These are phyloP conservation scores for Paramarasmius palmivorus DNA, from an alignment of 1,284 basidiomycete species.

Conservation along the genomic window DNA sequence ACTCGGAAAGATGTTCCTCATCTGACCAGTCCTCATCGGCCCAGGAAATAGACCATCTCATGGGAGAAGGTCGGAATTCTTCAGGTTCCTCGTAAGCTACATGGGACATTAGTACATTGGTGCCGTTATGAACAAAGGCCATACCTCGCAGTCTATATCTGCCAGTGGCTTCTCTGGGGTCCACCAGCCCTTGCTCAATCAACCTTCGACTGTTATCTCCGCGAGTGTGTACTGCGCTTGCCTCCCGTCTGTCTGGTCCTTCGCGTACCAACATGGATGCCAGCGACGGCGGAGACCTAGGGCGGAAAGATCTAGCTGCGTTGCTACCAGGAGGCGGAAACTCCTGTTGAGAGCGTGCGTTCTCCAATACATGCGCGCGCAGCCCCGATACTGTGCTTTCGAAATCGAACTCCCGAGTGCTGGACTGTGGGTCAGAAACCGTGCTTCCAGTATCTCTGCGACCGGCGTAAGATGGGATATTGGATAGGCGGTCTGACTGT, in stretches of 20 bases:
- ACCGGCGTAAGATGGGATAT: neutral
- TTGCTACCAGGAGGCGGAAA: neutral
- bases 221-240: neutral
- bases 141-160: slow-evolving; percentile 11
- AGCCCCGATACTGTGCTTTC: neutral
- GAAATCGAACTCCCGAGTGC: neutral
- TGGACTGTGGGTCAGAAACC: neutral
- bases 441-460: neutral
- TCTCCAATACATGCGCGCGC: neutral
- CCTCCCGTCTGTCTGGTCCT: neutral
- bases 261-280: neutral
- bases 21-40: slow-evolving; percentile 2
- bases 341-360: neutral
- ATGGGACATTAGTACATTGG: neutral
- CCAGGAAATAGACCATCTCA: slow-evolving; percentile 13
- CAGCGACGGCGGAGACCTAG: neutral
- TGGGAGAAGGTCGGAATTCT: neutral
- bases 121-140: neutral
- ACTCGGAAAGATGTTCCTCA: slow-evolving; percentile 1
- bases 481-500: neutral
- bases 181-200: slow-evolving; percentile 7
- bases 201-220: neutral
- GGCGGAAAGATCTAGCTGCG: neutral
- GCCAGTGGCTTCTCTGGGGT: slow-evolving; percentile 7
- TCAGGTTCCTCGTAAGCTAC: neutral